Percentiles rank a stretch among this genome's conserved stretches.
Evolutionary conservation across 2,329 filamentous ascomycete genomes (phyloP).

Genomic region (Ceratocystis variospora): DNA sequence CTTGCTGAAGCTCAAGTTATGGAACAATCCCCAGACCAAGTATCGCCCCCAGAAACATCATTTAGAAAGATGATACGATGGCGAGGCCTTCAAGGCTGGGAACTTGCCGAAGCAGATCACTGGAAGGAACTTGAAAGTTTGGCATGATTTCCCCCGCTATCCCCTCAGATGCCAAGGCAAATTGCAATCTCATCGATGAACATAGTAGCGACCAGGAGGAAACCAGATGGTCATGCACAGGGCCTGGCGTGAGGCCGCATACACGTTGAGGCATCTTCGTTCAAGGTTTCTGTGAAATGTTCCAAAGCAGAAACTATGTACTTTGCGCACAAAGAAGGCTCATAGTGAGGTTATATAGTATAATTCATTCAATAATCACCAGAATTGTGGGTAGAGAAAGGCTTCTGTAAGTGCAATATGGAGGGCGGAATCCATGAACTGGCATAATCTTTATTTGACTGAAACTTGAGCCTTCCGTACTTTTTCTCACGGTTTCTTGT

Average conservation of each 20-base stretch:
- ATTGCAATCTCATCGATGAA: not conserved
- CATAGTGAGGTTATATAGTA: no score
- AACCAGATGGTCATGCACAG: no score
- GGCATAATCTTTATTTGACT: not conserved
- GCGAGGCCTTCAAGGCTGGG: not conserved
- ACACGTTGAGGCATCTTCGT: not conserved
- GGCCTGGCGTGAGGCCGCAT: not conserved
- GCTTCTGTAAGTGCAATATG: no score
- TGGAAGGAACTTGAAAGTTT: slow-evolving; percentile 9
- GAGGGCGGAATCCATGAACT: no score
- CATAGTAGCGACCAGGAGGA: not conserved
- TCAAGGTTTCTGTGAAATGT: not conserved
- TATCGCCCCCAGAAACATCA: not conserved
- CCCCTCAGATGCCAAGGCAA: no score
- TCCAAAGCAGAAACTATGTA: not conserved
- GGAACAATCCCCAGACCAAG: not conserved
- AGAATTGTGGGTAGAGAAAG: no score
- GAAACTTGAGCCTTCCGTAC: not conserved
- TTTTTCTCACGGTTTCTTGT: not conserved
- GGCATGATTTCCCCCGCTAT: not conserved
- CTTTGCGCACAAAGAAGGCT: no score
- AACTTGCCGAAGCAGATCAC: not conserved
- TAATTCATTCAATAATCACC: no score
- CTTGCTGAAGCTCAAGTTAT: not conserved
- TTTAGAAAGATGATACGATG: not conserved